phyloP scores from a whole-genome alignment of 169 alveolate species.

The Hepatocystis sp. region DNA sequence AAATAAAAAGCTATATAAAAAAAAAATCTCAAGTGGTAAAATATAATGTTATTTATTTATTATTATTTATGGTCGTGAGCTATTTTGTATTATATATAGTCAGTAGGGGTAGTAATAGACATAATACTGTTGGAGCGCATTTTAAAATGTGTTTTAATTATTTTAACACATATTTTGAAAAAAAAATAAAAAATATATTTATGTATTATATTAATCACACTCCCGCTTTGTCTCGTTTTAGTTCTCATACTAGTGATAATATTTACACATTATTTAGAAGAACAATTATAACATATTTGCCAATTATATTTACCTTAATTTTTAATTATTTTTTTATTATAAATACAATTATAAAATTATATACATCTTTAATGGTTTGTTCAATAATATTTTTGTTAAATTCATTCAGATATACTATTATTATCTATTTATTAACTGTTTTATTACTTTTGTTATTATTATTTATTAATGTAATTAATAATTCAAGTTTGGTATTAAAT shows the following conservation, averaged over 20 bases:
- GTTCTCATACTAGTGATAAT: no score
- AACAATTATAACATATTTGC: slow-evolving; percentile 9
- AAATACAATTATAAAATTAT: slow-evolving; percentile 45
- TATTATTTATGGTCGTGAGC: slow-evolving; percentile 7
- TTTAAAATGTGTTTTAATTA: slow-evolving; percentile 7
- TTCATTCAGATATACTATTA: neutral
- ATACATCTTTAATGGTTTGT: slow-evolving; percentile 27
- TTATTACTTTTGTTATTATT: slow-evolving; percentile 6
- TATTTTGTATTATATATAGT: slow-evolving; percentile 16
- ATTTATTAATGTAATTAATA: slow-evolving; percentile 44
- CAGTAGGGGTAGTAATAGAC: neutral
- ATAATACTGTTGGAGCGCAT: neutral
- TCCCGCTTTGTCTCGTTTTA: neutral
- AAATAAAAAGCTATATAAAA: slow-evolving; percentile 15
- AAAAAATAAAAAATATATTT: slow-evolving; percentile 2
- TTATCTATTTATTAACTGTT: slow-evolving; percentile 14
- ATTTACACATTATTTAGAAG: no score
- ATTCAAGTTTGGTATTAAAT: slow-evolving; percentile 34
- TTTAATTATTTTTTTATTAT: slow-evolving; percentile 37
- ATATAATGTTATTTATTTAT: slow-evolving; percentile 14
- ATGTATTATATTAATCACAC: neutral
- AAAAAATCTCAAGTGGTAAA: slow-evolving; percentile 23
- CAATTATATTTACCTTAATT: slow-evolving; percentile 19
- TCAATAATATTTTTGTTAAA: slow-evolving; percentile 39
- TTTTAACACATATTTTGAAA: slow-evolving; percentile 13